Evolutionary conservation across 768 basidiomycete genomes (phyloP), one percentile per base, ranked within the genome.

Genomic region (Galerina sulciceps): DNA sequence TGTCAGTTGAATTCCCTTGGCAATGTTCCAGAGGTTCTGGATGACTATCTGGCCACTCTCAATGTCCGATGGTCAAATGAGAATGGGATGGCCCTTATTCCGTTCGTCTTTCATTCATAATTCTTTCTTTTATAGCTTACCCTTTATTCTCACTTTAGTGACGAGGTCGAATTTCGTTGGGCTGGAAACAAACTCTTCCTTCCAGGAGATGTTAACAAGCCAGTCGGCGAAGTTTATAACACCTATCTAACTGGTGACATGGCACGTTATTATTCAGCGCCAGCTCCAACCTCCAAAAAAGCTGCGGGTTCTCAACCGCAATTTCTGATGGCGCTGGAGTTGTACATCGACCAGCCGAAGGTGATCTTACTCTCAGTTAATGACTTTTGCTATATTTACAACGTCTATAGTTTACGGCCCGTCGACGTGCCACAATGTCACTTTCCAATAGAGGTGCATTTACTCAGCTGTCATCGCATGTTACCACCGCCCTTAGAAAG

Each of bases 81-180:
- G 14, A 17, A 18, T 4, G 55, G 55, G 18, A 56, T 56, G 55
- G 22, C 26, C 1, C 55, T 56, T 37, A 38, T 46, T 37, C n/a
- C 20, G 43, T 46, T 10, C 9, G 45, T 47, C 36, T 11, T 6
- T 41, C 15, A 53, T 41, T 34, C 26, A 20, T 17, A 46, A 1
- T 10, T 41, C 4, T 37, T n/a, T 63, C 50, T 18, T 36, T 2
- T 23, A 9, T 44, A 45, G 46, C 45, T 44, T 52, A 10, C 18
- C 55, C 55, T 11, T 45, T 35, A 4, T 14, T 22, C 3, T 18
- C n/a, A 15, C 34, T 23, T 15, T 35, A 63, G 62, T 1, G 54
- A 59, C 38, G 62, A 63, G 38, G 62, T 63, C 36, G 62, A 63
- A 35, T 53, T 63, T 34, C 54, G 57, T 22, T 63, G 62, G 62